A percentile compares a stretch with the other conserved stretches of the same genome.
phyloP scores from a whole-genome alignment of 2,329 filamentous ascomycete species.

The Cladosporium austrohemisphaericum region DNA sequence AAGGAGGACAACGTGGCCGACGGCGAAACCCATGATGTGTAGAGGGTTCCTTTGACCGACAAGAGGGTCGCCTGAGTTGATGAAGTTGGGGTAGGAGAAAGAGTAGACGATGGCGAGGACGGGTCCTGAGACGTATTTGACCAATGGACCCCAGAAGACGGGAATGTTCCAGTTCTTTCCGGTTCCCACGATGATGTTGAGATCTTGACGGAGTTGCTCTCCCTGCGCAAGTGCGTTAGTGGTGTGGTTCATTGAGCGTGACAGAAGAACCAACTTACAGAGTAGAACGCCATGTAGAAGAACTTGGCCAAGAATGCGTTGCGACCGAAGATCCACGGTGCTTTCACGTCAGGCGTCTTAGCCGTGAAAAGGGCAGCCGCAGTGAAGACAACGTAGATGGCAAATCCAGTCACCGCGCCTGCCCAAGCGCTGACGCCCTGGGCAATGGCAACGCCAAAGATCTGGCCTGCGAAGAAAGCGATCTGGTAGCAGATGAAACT shows the following conservation, averaged over 20 bases:
- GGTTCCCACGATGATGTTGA: constrained; percentile 52
- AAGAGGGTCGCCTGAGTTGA: constrained; percentile 24
- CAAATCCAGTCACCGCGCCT: constrained; percentile 49
- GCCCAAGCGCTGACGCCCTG: constrained; percentile 50
- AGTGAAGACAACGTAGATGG: constrained; percentile 46
- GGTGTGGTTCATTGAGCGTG: no score
- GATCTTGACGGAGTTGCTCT: constrained; percentile 38
- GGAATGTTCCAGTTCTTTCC: constrained; percentile 58
- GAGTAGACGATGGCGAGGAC: constrained; percentile 52
- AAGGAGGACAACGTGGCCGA: constrained; percentile 35
- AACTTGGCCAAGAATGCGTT: constrained; percentile 37
- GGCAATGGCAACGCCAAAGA: constrained; percentile 50
- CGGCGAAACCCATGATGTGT: constrained; percentile 45
- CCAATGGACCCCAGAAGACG: constrained; percentile 47
- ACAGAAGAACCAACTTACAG: constrained; percentile 39
- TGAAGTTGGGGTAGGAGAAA: constrained; percentile 49
- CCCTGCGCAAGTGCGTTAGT: constrained; percentile 43
- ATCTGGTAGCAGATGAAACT: constrained; percentile 47
- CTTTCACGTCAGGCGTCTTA: constrained; percentile 41
- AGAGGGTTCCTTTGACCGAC: constrained; percentile 35
- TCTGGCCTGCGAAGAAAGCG: constrained; percentile 52
- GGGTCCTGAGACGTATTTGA: constrained; percentile 49
- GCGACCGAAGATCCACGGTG: constrained; percentile 42
- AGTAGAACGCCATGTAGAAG: constrained; percentile 57
- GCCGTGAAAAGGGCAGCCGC: constrained; percentile 41